Evolutionary conservation across 768 basidiomycete species (phyloP).

Genomic region (Hypholoma sublateritium): DNA sequence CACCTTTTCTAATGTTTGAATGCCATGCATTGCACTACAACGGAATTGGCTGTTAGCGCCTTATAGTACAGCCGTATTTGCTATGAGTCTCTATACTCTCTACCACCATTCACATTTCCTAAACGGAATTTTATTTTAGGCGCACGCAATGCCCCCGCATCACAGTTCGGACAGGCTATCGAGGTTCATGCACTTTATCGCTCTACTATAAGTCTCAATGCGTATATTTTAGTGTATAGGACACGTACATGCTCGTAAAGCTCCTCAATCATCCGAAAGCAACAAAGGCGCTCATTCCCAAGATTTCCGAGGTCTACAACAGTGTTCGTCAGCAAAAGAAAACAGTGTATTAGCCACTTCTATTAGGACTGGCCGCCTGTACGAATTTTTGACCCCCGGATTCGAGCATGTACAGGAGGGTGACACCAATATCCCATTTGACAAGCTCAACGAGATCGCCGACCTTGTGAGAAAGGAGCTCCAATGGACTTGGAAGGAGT

Average conservation of each 20-base stretch:
- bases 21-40: no score
- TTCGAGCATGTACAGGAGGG: slow-evolving; percentile 28
- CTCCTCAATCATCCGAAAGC: slow-evolving; percentile 6
- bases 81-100: not conserved
- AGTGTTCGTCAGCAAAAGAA: slow-evolving; percentile 22
- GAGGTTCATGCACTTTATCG: slow-evolving; percentile 20
- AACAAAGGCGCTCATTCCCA: slow-evolving; percentile 12
- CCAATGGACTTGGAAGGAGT: slow-evolving; percentile 28
- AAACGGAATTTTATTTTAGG: slow-evolving; percentile 11
- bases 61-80: no score
- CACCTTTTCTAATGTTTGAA: no score
- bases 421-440: slow-evolving; percentile 18
- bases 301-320: slow-evolving; percentile 29
- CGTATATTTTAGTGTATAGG: slow-evolving; percentile 20
- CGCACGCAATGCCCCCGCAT: slow-evolving; percentile 33
- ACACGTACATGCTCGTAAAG: slow-evolving; percentile 35
- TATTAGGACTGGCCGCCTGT: slow-evolving; percentile 17
- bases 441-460: slow-evolving; percentile 18
- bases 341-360: slow-evolving; percentile 23
- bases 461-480: slow-evolving; percentile 18
- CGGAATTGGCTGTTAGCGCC: no score
- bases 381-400: slow-evolving; percentile 22
- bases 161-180: slow-evolving; percentile 30
- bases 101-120: not conserved
- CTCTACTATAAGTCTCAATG: not conserved